These are phyloP conservation scores for Acanthochlamys bracteata DNA, from an alignment of 106 monocot genomes.

Conservation along the genomic window DNA sequence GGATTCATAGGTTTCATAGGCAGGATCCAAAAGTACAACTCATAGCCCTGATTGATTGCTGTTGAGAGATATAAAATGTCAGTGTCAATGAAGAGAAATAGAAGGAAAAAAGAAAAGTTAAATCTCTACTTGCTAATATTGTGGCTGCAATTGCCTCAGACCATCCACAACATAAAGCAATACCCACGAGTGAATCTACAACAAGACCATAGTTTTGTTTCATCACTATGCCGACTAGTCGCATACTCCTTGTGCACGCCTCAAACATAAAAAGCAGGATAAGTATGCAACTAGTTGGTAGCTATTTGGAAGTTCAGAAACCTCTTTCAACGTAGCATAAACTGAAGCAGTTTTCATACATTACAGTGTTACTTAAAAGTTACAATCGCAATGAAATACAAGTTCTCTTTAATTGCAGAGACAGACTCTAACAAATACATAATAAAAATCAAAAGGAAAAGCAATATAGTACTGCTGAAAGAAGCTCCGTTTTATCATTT, in stretches of 20 bases:
- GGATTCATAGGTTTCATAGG: conserved; percentile 81
- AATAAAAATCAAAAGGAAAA: no score
- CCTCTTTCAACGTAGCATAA: no score
- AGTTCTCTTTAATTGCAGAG: no score
- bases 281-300: neutral
- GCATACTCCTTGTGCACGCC: conserved; percentile 82
- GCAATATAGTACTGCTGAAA: no score
- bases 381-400: no score
- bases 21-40: conserved; percentile 89
- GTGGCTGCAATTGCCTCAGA: conserved; percentile 80
- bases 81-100: neutral
- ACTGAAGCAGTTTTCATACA: no score
- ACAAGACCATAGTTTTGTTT: conserved; percentile 40
- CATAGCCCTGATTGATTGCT: conserved; percentile 79
- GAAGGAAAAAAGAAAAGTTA: neutral
- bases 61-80: conserved; percentile 5
- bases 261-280: conserved; percentile 8
- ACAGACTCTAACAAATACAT: no score
- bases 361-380: no score
- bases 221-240: conserved; percentile 42
- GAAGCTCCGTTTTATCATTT: no score
- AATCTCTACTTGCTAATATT: conserved; percentile 61
- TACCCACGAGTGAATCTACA: conserved; percentile 55
- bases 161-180: conserved; percentile 75
- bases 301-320: neutral